Percentiles rank a stretch among this genome's conserved stretches.
phyloP scores from a whole-genome alignment of 768 basidiomycete species.

The Suillus fuscotomentosus region DNA sequence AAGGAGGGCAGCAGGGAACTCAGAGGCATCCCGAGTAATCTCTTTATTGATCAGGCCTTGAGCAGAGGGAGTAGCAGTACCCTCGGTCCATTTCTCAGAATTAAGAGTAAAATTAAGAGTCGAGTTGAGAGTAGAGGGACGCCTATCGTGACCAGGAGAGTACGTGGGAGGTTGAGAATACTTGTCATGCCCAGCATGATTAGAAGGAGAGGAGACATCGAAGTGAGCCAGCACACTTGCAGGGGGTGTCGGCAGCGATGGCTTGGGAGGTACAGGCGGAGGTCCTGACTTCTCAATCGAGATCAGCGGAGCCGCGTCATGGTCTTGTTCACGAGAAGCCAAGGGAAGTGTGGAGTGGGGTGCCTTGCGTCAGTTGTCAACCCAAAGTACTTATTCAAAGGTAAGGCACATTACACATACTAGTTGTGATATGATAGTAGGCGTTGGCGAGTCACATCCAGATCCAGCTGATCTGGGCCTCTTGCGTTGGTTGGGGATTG shows the following conservation, averaged over 20 bases:
- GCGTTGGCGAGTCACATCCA: slow-evolving; percentile 34
- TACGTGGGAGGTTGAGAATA: slow-evolving; percentile 24
- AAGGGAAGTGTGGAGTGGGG: slow-evolving; percentile 25
- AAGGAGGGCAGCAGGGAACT: background rate
- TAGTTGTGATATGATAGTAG: slow-evolving; percentile 21
- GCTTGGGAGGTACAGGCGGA: slow-evolving; percentile 24
- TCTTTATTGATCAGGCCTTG: slow-evolving; percentile 25
- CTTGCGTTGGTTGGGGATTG: slow-evolving; percentile 38
- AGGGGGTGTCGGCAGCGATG: slow-evolving; percentile 30
- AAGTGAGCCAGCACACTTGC: slow-evolving; percentile 25
- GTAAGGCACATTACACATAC: slow-evolving; percentile 18
- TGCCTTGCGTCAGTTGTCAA: slow-evolving; percentile 15
- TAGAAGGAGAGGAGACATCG: slow-evolving; percentile 15
- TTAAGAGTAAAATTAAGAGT: slow-evolving; percentile 11
- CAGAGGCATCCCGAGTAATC: slow-evolving; percentile 20
- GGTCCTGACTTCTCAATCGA: slow-evolving; percentile 21
- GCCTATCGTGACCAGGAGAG: slow-evolving; percentile 28
- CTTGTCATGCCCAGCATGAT: slow-evolving; percentile 15
- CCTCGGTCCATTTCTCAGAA: slow-evolving; percentile 31
- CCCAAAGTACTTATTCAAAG: slow-evolving; percentile 1
- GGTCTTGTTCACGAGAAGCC: slow-evolving; percentile 20
- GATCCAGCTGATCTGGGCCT: slow-evolving; percentile 31
- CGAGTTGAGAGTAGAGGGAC: slow-evolving; percentile 21
- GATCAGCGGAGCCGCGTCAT: slow-evolving; percentile 3
- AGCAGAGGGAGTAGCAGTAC: slow-evolving; percentile 18